Base-by-base conservation (phyloP, 768 basidiomycete species). In the Candolleomyces efflorescens region DNA sequence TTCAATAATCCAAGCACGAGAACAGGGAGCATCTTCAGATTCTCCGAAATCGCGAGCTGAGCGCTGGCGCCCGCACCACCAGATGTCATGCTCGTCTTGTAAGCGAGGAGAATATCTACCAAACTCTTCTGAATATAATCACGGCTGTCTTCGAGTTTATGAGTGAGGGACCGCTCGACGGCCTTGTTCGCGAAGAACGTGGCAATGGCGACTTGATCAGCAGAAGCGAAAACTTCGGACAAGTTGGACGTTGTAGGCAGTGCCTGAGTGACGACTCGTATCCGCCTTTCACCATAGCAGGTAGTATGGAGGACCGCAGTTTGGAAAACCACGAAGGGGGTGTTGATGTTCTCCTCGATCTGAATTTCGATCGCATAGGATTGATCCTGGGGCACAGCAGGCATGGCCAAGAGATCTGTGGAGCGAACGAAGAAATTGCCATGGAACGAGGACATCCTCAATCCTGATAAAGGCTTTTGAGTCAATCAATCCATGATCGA, bases 341-440 rank as follows among this genome's bases (percentile, higher is more conserved):
- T 79, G 0, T 89, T 92, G 63, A 98, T 82, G 37, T 90, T 89
- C 70, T 98, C 96, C 69, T 98, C 96, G 61, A 98, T 92, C 69
- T 95, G 90, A 11, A 98, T 79, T 70, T 98, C 96, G 65, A 98
- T 95, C 11, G 89, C 89, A 69, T 98, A 98, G 17, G 91, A 94
- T 70, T 97, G 92, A 66, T 98, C 94, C 65, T 90, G 86, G 15
- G 96, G 94, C n/a, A 98, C 95, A 7, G 94, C 89, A 2, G 96
- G 94, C 82, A 98, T 90, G 3, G 96, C 93, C 37, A 98, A 82
- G 4, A 98, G 82, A 73, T 98, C 96, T 20, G 96, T 98, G 22
- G 94, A 97, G 53, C 96, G 88, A 56, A 97, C 93, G 68, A 98
- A 98, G 79, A 98, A 97, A 77, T 98, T 98, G 60, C 96, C 96